Evolutionary conservation across 2,329 filamentous ascomycete genomes (phyloP), one percentile per base, ranked within the genome.

Genomic region (Aspergillus brasiliensis): DNA sequence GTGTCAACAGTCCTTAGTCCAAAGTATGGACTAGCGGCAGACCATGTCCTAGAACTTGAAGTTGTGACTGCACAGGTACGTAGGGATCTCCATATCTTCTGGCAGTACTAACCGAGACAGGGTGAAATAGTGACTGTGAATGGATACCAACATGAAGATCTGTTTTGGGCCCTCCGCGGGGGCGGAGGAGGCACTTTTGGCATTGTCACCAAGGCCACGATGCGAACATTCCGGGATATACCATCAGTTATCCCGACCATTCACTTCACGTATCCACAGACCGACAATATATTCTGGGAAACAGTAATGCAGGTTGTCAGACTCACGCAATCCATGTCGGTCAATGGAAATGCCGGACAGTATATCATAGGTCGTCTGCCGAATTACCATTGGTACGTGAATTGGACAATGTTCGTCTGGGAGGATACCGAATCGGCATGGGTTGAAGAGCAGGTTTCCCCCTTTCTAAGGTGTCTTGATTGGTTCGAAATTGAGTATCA

Each of bases 1-100:
- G 75, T 79, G 34, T 75, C 74, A 3, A 68, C 27, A 10, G 27
- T 74, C 17, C 66, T 87, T 49, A 81, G 79, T 13, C 77, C 77
- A 54, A 67, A 80, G 31, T 81, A 81, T 62, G 78, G 85, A 62
- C 78, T 85, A 67, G 83, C 75, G 58, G 75, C 80, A 3, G 82
- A 84, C 66, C 78, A 83, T 66, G 75, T 82, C 5, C 71, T 84
- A n/a, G 72, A 77, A 56, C 72, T 81, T 52, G 75, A 83, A 56
- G 74, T 84, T 8, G 78, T 85, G 3, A 79, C 78, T 2, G 76
- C 81, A 10, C 75, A 77, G 61, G 63, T 63, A 53, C 47, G 61
- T 55, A 5, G 2, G 13, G 5, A 2, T 11, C 11, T 15, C 27
- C 2, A 3, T 34, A 3, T 15, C 3, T 7, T 8, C 6, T 15